Base-by-base conservation (phyloP, 2,329 filamentous ascomycete species). In the Aspergillus jensenii region DNA sequence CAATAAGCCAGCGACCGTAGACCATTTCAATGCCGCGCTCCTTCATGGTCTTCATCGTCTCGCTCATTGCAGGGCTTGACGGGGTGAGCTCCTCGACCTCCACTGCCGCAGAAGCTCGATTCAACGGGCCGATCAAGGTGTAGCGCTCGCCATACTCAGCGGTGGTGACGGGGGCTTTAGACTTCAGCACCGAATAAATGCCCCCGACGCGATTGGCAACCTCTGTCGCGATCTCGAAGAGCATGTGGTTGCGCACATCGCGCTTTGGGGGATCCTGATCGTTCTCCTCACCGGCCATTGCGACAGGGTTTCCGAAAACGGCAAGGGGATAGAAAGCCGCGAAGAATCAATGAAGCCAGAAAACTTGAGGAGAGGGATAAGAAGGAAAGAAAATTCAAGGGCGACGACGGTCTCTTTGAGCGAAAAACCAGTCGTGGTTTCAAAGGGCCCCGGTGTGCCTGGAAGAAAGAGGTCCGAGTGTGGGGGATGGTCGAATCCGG, bases 171-270 rank as follows among this genome's bases (percentile, higher is more conserved):
- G 95, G 93, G 39, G 95, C 93, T 78, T 99, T 99, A 61, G 95
- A 99, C 79, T 99, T 99, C 78, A 99, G 88, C 65, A 99, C 95
- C 15, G 93, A 98, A 82, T 99, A 99, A 79, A 99, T 99, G 69
- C 95, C 95, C 72, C 95, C 95, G 61, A 99, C 95, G 84, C 95
- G 87, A 82, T 98, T 96, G 62, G 95, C 95, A 68, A 98, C 95
- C 76, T 99, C 95, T 21, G 95, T 98, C 60, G 95, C 92, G 70
- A 98, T 83, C 80, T 99, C 95, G 74, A 99, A 99, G 67, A 99
- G 89, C 71, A 96, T 83, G 79, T 98, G 95, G 77, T 96, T 95
- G 80, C 90, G 92, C 70, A 98, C 90, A 79, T 98, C 93, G 71
- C 87, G 73, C 69, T 72, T 81, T 64, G 69, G 70, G 25, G 68